Evolutionary conservation across 2,329 filamentous ascomycete genomes (phyloP).

Genomic region (Paraphoma sp.): DNA sequence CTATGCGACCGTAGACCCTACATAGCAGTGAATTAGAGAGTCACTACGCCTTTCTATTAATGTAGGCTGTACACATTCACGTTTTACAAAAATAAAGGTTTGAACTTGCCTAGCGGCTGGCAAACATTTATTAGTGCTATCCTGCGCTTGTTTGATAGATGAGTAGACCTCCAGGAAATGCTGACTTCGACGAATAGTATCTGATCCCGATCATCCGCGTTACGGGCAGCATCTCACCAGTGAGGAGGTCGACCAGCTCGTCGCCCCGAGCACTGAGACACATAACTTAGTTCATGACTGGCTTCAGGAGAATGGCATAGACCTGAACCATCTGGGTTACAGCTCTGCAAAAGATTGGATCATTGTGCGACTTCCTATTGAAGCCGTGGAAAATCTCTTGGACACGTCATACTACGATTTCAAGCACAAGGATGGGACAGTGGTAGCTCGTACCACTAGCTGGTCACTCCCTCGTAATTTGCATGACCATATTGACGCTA

Average conservation of each 20-base stretch:
- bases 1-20: too few species aligned
- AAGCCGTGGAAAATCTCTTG: conserved; percentile 60
- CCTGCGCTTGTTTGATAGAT: too few species aligned
- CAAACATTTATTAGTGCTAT: too few species aligned
- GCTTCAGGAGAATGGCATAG: conserved; percentile 62
- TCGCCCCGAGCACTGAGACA: conserved; percentile 61
- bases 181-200: conserved; percentile 11
- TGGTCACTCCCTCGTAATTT: conserved; percentile 67
- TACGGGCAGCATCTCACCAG: conserved; percentile 63
- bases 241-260: conserved; percentile 60
- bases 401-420: conserved; percentile 59
- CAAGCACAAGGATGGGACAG: conserved; percentile 60
- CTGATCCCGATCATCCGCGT: conserved; percentile 56
- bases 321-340: conserved; percentile 53
- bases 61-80: too few species aligned
- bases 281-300: conserved; percentile 62
- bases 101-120: too few species aligned
- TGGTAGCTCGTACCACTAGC: conserved; percentile 59
- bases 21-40: too few species aligned
- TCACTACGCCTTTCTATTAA: too few species aligned
- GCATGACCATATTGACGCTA: conserved; percentile 64
- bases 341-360: conserved; percentile 66
- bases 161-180: too few species aligned
- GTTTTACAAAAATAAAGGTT: too few species aligned
- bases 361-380: conserved; percentile 59